Evolutionary conservation across 768 basidiomycete species (phyloP).

Genomic region (Lyophyllum atratum): DNA sequence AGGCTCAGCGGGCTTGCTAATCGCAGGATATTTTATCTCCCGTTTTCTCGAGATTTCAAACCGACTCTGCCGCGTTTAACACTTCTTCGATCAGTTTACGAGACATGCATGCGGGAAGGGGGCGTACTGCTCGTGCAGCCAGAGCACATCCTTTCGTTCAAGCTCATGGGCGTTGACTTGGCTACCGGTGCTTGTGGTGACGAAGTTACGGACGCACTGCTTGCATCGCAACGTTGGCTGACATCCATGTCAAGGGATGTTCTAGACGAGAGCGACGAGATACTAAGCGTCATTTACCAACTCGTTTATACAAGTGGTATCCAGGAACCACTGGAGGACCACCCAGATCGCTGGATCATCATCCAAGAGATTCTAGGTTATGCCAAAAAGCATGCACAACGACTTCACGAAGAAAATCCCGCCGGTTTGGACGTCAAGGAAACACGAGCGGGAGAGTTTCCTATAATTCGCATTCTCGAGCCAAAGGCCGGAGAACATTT

Average conservation of each 20-base stretch:
- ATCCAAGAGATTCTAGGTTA: slow-evolving; percentile 39
- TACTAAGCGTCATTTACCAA: slow-evolving; percentile 48
- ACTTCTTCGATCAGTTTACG: slow-evolving; percentile 31
- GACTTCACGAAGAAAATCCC: slow-evolving; percentile 16
- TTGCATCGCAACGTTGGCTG: slow-evolving; percentile 31
- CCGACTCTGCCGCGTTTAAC: slow-evolving; percentile 17
- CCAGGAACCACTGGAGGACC: slow-evolving; percentile 37
- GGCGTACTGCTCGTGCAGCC: slow-evolving; percentile 55
- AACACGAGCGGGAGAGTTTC: neutral
- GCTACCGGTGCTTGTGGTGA: neutral
- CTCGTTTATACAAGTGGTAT: slow-evolving; percentile 47
- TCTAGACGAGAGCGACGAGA: slow-evolving; percentile 50
- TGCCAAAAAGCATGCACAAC: slow-evolving; percentile 10
- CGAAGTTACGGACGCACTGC: slow-evolving; percentile 12
- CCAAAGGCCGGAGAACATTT: slow-evolving; percentile 15
- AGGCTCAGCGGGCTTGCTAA: slow-evolving; percentile 46
- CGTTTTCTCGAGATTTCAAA: slow-evolving; percentile 45
- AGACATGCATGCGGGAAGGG: slow-evolving; percentile 35
- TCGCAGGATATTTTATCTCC: slow-evolving; percentile 49
- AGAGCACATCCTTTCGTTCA: slow-evolving; percentile 54
- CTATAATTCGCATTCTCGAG: slow-evolving; percentile 21
- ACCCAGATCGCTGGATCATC: slow-evolving; percentile 44
- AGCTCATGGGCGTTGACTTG: slow-evolving; percentile 46
- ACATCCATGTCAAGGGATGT: slow-evolving; percentile 33
- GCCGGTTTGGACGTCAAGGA: slow-evolving; percentile 19